A percentile compares a stretch with the other conserved stretches of the same genome.
Conservation (phyloP, 139 green algal species). For the Spirogloea muscicola region DNA sequence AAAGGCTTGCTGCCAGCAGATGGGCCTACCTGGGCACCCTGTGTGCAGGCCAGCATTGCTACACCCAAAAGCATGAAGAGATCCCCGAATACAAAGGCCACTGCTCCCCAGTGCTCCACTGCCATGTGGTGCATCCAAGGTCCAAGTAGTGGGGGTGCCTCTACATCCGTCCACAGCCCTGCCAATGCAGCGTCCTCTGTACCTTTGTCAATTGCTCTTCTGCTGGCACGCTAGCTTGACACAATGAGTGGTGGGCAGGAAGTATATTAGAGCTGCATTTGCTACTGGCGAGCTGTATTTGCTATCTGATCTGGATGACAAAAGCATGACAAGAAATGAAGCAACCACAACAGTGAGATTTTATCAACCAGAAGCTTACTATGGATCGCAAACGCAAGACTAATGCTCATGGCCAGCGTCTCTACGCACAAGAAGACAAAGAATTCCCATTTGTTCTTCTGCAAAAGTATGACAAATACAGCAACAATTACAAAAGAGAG, state of each 20-base stretch:
- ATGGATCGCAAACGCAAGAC: slow-evolving; percentile 52
- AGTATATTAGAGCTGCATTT: neutral
- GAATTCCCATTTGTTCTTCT: slow-evolving; percentile 75
- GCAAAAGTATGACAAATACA: slow-evolving; percentile 22
- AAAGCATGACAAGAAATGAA: slow-evolving; percentile 25
- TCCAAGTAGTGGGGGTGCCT: neutral
- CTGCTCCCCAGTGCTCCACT: slow-evolving; percentile 41
- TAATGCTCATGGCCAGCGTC: slow-evolving; percentile 64
- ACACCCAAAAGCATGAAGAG: slow-evolving; percentile 77
- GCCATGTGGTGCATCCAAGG: slow-evolving; percentile 24
- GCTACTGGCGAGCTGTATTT: neutral
- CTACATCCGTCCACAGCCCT: slow-evolving; percentile 23
- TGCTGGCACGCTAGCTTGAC: neutral
- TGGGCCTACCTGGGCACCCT: slow-evolving; percentile 54
- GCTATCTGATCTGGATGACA: neutral
- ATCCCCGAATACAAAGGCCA: slow-evolving; percentile 77
- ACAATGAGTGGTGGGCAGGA: neutral
- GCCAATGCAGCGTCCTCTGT: neutral
- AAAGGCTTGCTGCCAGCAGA: neutral
- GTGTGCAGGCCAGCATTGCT: slow-evolving; percentile 68
- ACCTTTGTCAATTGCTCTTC: neutral
- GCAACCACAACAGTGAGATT: neutral
- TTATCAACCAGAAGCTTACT: slow-evolving; percentile 16
- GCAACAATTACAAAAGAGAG: neutral
- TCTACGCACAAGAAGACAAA: slow-evolving; percentile 83